Conservation (phyloP, 2,329 filamentous ascomycete species). For the Bipolaris victoriae region DNA sequence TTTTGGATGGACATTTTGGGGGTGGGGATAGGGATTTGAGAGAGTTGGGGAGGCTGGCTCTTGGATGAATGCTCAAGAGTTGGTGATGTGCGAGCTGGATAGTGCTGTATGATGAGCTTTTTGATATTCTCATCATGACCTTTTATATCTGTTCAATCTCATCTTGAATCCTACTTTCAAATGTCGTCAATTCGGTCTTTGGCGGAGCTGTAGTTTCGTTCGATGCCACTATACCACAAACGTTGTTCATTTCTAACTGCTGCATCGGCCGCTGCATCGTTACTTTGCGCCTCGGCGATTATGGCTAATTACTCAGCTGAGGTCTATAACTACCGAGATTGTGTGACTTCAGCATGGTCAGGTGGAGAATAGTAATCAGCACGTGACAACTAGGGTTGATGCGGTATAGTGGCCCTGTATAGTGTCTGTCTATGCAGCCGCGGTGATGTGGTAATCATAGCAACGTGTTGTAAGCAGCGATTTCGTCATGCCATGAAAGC, state of each 20-base stretch:
- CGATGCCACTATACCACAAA: not conserved
- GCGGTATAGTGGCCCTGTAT: not conserved
- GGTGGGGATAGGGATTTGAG: not conserved
- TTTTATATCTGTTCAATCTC: not conserved
- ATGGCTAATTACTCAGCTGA: not conserved
- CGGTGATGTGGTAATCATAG: not conserved
- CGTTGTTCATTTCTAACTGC: not conserved
- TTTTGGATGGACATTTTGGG: slow-evolving; percentile 26
- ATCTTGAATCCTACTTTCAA: not conserved
- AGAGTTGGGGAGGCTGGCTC: not conserved
- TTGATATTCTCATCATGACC: not conserved
- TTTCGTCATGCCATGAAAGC: not conserved
- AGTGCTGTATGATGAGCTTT: not conserved
- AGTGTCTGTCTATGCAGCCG: not conserved
- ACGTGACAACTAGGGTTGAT: not conserved
- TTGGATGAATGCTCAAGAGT: not conserved
- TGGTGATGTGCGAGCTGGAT: not conserved
- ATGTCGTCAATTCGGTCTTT: too few species aligned
- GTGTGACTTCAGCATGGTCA: too few species aligned
- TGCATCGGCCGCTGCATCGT: slow-evolving; percentile 1
- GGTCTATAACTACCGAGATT: not conserved
- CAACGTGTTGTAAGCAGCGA: not conserved
- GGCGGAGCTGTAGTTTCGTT: too few species aligned
- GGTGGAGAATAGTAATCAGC: not conserved
- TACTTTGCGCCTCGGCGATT: not conserved